Evolutionary conservation across 169 alveolate species (phyloP).

Genomic region (Cyclospora cayetanensis): DNA sequence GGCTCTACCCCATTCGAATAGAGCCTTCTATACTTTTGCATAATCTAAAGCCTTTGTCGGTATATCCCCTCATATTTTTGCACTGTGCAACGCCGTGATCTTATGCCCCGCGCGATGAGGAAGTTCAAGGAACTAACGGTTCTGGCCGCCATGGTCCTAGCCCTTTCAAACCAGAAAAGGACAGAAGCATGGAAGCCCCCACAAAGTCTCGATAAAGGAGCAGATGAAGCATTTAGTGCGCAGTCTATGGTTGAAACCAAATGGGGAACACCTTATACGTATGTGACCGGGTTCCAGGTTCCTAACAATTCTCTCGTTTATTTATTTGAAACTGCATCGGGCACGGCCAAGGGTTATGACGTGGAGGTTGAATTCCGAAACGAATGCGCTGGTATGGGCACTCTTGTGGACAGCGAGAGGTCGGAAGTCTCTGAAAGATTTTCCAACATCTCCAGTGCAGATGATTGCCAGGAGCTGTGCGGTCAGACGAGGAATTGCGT

Average conservation of each 20-base stretch:
- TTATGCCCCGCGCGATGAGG: too few species aligned
- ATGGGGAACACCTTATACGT: constrained; percentile 7
- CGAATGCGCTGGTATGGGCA: not conserved
- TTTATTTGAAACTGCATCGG: not conserved
- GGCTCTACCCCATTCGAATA: too few species aligned
- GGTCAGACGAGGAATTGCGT: not conserved
- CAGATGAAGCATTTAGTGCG: not conserved
- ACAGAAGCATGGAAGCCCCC: not conserved
- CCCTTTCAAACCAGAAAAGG: not conserved
- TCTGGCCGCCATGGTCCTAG: not conserved
- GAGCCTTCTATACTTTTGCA: too few species aligned
- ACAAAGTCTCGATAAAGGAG: not conserved
- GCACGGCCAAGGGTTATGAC: not conserved
- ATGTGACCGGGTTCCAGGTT: not conserved
- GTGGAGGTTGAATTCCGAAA: too few species aligned
- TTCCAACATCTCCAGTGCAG: not conserved
- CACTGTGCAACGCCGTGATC: too few species aligned
- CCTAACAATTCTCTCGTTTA: not conserved
- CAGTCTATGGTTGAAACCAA: constrained; percentile 10
- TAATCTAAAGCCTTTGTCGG: too few species aligned
- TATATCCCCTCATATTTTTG: too few species aligned
- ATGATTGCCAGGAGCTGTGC: not conserved
- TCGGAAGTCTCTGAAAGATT: not conserved
- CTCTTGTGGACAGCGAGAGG: not conserved
- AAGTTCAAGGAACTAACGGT: too few species aligned